Base-by-base conservation (phyloP, 495 filamentous ascomycete genomes). In the Podospora tetraspora region DNA sequence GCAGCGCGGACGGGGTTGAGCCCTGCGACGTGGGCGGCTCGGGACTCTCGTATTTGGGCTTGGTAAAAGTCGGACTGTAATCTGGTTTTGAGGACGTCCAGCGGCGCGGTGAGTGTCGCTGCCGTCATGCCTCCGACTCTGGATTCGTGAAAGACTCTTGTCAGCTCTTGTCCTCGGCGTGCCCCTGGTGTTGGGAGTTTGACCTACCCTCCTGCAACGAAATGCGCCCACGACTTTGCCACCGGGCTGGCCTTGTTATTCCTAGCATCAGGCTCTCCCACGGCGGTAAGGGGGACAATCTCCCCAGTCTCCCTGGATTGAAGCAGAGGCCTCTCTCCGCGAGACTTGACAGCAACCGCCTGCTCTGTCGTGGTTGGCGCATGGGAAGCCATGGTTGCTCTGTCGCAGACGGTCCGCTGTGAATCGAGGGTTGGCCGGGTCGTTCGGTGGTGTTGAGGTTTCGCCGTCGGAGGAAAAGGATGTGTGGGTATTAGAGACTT, bases 11-110 rank as follows among this genome's bases (percentile, higher is more conserved):
- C 34, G 60, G 82, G 81, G 72, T 82, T 78, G 66, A 84, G 79
- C 58, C 76, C 73, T 24, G 68, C 71, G 19, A 74, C 75, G 70
- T 73, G 77, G 56, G 77, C 79, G 64, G 79, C 75, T 23, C 83
- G 78, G 12, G 81, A 80, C 6, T 83, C 81, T 5, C 76, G 78
- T 56, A 89, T 78, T 70, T 89, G 91, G 1, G 86, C 79, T 72
- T 94, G 91, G 81, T 97, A 97, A 76, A 93, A 96, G 71, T 95
- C 91, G 72, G 91, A 94, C 77, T 97, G 93, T 3, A 97, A 84
- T 9, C 93, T 86, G 4, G 93, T 96, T 79, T 95, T 95, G 10
- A 97, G 84, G 29, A 97, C 93, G 74, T 97, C 93, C 60, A 97
- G 87, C 7, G 93, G 93, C 4, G 91, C 91, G 0, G 93, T 97